phyloP scores from a whole-genome alignment of 1,284 basidiomycete genomes.

The Inonotus hispidus region DNA sequence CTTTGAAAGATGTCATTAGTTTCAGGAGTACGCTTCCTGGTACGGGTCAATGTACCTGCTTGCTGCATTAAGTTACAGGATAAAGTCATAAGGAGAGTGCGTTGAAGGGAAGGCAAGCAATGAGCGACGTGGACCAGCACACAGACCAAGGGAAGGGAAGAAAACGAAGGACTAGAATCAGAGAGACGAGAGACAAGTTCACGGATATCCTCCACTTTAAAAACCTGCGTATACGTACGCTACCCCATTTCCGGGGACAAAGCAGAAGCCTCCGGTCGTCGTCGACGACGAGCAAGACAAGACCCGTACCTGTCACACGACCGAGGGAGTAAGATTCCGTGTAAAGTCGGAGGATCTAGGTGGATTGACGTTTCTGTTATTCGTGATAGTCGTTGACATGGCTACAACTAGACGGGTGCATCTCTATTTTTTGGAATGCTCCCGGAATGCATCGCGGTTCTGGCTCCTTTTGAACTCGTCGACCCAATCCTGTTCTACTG shows the following conservation, averaged over 20 bases:
- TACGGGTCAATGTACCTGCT: background rate
- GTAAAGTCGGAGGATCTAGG: background rate
- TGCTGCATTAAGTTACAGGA: no score
- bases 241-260: background rate
- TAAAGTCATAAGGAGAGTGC: background rate
- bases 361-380: background rate
- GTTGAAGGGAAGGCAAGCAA: background rate
- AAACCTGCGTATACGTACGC: background rate
- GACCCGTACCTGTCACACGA: background rate
- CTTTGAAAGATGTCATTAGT: background rate
- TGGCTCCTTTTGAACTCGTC: constrained; percentile 70
- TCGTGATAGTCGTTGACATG: constrained; percentile 11
- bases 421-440: background rate
- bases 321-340: background rate
- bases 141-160: background rate
- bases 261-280: background rate
- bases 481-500: constrained; percentile 83
- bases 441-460: background rate
- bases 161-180: background rate
- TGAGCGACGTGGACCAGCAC: constrained; percentile 4
- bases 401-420: constrained; percentile 13
- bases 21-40: background rate
- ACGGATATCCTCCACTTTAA: background rate
- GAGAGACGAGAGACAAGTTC: background rate
- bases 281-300: constrained; percentile 5